Base-by-base conservation (phyloP, 148 eudicot species). In the Pouteria glomerata region DNA sequence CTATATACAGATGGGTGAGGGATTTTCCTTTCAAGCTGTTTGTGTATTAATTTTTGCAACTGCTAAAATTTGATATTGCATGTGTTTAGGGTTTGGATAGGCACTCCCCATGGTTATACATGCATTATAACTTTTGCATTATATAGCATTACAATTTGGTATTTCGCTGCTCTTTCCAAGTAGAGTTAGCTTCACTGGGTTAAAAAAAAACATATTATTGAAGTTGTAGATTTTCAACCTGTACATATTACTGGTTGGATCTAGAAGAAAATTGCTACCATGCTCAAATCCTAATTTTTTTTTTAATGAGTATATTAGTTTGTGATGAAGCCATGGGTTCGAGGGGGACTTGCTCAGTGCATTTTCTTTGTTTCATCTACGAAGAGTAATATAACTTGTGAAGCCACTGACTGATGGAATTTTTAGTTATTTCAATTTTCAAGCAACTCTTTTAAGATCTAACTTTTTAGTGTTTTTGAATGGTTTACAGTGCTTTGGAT, bases 401-500 rank as follows among this genome's bases (percentile, higher is more conserved):
- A 52, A 77, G 75, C 26, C 41, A n/a, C 23, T 57, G 27, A 34
- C 8, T 56, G 35, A 33, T 60, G 24, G 19, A 63, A 24, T 37
- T 31, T 53, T 39, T 50, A 23, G 30, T 70, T 71, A 39, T 60
- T 60, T 59, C 27, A 23, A 63, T 39, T 60, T 60, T 59, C 27
- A 23, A 63, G 14, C 21, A 33, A 13, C 37, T 37, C 55, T 48
- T 57, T 37, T 11, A 4, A 42, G 37, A 34, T 16, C 37, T 75
- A 58, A 71, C 68, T 31, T 48, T 55, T 35, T 33, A 21, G 48
- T 77, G 67, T 65, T 6, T 57, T 26, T 68, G 31, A 55, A 33
- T 81, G 77, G 41, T 67, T 71, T 75, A 71, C 96, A 94, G 98
- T 82, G 91, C 97, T 51, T 78, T 94, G 80, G 98, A 94, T 88